Evolutionary conservation across 1,284 basidiomycete species (phyloP), one percentile per base, ranked within the genome.

Genomic region (Cutaneotrichosporon dermatis): DNA sequence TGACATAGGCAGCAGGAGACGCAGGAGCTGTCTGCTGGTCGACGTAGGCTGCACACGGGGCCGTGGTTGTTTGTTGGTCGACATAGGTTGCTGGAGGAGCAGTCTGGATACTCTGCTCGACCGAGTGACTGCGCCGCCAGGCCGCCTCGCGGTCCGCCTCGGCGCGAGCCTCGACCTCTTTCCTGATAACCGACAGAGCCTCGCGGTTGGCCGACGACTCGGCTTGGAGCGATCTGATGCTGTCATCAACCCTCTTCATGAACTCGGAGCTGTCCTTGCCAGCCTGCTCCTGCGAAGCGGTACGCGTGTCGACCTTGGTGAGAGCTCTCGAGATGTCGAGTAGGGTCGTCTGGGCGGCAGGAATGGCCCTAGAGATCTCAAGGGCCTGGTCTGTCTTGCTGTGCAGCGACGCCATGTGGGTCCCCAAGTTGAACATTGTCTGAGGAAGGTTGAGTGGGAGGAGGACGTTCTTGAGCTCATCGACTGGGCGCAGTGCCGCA

Each of bases 401-500:
- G 16, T 54, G 51, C 13, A 61, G 56, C 37, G 46, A 5, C 16
- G 54, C 43, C 11, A 55, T 35, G 48, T 36, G 51, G 6, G 10
- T 33, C n/a, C 39, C 8, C 35, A 63, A 44, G 8, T 37, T 40
- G n/a, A 40, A 42, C 15, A 60, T 46, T 8, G 34, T 8, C n/a
- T 45, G 48, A 4, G 58, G 43, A 6, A 51, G 42, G 33, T 55
- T 44, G 3, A 68, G 50, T 13, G 50, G 25, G 6, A 39, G 40
- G 37, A 65, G 51, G 13, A 55, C 43, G 6, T n/a, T 36, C n/a
- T 55, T 55, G 13, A 68, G 43, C 33, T 63, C 54, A 11, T 66
- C 59, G 11, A 69, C 44, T 8, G 62, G 61, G 12, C 42, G 51
- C 10, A 72, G 62, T 10, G 62, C 58, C 4, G 37, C 44, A 34